phyloP scores from a whole-genome alignment of 1,284 basidiomycete species.

The Filobasidium uniguttulatum region DNA sequence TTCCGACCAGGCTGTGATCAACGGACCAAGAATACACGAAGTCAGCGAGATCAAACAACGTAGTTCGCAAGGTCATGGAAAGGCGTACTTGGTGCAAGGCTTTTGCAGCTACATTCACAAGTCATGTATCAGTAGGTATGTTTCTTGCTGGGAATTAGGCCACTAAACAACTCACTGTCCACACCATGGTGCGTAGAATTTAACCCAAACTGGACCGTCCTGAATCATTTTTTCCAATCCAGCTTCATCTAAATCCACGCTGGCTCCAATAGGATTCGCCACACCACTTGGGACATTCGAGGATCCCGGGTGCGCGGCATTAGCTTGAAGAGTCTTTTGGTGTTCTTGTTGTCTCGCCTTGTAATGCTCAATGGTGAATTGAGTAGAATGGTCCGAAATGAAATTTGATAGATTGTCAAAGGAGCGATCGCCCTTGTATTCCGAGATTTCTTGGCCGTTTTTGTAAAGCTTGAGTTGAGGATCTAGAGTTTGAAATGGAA shows the following conservation, averaged over 20 bases:
- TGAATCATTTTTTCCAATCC: slow-evolving; percentile 44
- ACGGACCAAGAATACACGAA: not conserved
- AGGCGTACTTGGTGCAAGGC: slow-evolving; percentile 53
- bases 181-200: slow-evolving; percentile 89
- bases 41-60: not conserved
- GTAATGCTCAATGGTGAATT: too few species aligned
- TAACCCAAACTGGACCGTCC: slow-evolving; percentile 61
- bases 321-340: too few species aligned
- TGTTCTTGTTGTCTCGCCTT: too few species aligned
- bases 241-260: slow-evolving; percentile 44
- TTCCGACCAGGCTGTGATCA: slow-evolving; percentile 46
- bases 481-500: slow-evolving; percentile 31
- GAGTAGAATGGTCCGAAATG: slow-evolving; percentile 38
- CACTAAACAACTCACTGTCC: slow-evolving; percentile 46
- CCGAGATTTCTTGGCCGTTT: slow-evolving; percentile 50
- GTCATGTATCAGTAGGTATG: slow-evolving; percentile 3
- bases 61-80: not conserved
- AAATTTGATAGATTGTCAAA: slow-evolving; percentile 44
- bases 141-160: not conserved
- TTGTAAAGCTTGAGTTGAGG: slow-evolving; percentile 58
- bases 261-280: slow-evolving; percentile 18
- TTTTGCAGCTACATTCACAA: slow-evolving; percentile 50
- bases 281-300: not conserved
- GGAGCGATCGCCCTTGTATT: slow-evolving; percentile 46
- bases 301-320: too few species aligned